Base-by-base conservation (phyloP, 225 moss, liverwort and hornwort species). In the Anthoceros angustus region DNA sequence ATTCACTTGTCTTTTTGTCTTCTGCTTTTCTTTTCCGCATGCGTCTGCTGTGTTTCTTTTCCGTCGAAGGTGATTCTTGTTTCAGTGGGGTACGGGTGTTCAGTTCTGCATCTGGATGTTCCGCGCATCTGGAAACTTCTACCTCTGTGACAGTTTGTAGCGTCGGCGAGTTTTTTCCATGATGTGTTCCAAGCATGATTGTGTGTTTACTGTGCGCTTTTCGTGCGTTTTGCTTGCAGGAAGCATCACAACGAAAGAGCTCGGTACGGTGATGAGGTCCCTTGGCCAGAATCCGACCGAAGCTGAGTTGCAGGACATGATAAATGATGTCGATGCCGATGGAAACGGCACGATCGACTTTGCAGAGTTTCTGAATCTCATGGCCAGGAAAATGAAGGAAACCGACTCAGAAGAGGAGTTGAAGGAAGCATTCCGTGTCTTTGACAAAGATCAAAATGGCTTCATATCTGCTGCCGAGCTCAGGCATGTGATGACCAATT, bases 351-450 rank as follows among this genome's bases (percentile, higher is more conserved):
- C 88, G 2, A 92, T 92, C 61, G 88, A 92, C 70, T 92, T 92
- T 43, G 79, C 88, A 0, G 88, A 92, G 83, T 92, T 92, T 75
- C 76, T 92, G 2, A 92, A 80, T 63, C 84, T 92, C 14, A 92
- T 92, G 91, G 88, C 91, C 18, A 79, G 88, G 10, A 88, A 92
- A 72, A 88, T 91, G 91, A 91, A 91, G 72, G 91, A 92, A 39
- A 88, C 88, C 0, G 91, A 92, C 66, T 92, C 88, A n/a, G 91
- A 92, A 74, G 91, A 92, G 76, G 91, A 92, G 83, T 69, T 92
- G 62, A 86, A 92, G 75, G 91, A 92, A 68, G 87, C 91, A 0
- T 92, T 92, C 74, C 84, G 82, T 62, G 91, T 92, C 26, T 92
- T 92, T 67, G 91, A 92, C 68, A 92, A 92, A 78, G 91, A 92